A percentile compares a stretch with the other conserved stretches of the same genome.
Evolutionary conservation across 2,329 filamentous ascomycete genomes (phyloP).

Genomic region (Cadophora sp.): DNA sequence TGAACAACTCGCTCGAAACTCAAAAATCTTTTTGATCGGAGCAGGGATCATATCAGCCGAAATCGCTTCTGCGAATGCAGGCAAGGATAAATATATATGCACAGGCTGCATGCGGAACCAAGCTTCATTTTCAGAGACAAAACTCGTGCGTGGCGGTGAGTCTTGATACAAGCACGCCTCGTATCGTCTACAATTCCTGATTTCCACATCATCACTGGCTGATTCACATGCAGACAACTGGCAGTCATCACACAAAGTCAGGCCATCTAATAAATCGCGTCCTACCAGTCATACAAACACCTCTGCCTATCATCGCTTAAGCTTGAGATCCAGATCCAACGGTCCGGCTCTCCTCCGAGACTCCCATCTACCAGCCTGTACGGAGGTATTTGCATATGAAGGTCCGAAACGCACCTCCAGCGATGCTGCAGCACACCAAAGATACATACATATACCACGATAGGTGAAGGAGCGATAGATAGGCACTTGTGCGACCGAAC

Average conservation of each 20-base stretch:
- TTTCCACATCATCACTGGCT: not conserved
- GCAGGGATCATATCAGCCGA: slow-evolving; percentile 19
- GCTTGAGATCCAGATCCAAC: slow-evolving; percentile 17
- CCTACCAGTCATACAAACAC: not conserved
- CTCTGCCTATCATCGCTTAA: not conserved
- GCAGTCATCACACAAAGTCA: not conserved
- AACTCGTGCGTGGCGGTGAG: slow-evolving; percentile 10
- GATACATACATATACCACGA: not conserved
- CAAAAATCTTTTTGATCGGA: slow-evolving; percentile 7
- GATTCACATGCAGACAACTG: not conserved
- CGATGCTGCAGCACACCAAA: slow-evolving; percentile 15
- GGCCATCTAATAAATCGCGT: not conserved
- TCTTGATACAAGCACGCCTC: slow-evolving; percentile 6
- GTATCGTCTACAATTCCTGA: not conserved
- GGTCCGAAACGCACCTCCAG: slow-evolving; percentile 17
- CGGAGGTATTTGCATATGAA: not conserved
- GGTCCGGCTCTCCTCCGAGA: slow-evolving; percentile 20
- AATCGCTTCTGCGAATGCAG: slow-evolving; percentile 6
- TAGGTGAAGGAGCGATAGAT: slow-evolving; percentile 16
- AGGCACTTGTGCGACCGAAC: slow-evolving; percentile 6
- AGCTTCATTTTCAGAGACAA: not conserved
- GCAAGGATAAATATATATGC: not conserved
- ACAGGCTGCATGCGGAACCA: slow-evolving; percentile 2
- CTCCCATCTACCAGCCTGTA: not conserved
- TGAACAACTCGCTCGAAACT: slow-evolving; percentile 4